Evolutionary conservation across 2,329 filamentous ascomycete genomes (phyloP), one percentile per base, ranked within the genome.

Genomic region (Aspergillus nomiae): DNA sequence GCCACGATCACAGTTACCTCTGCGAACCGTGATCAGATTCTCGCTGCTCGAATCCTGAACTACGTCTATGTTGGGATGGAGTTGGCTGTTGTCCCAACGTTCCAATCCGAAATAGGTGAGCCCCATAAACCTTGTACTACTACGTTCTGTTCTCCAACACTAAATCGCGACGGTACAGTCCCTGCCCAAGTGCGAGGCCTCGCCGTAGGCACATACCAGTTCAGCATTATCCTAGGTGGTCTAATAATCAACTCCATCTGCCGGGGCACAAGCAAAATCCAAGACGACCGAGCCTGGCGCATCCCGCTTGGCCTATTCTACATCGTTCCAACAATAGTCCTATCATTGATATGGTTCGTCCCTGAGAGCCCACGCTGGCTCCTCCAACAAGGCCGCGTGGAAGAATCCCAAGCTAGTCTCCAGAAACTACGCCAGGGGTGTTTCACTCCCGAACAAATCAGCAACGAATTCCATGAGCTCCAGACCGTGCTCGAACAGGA

Each of bases 51-150:
- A 3, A 76, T 77, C 8, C 67, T 80, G 4, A 76, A 77, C 43
- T 79, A 79, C 56, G 57, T 76, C 24, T 80, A 80, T 54, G 70
- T 80, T 36, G 78, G 78, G 16, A 80, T 79, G 72, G 78, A 80
- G 62, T 30, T 50, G 14, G 24, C 46, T n/a, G 46, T 50, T 30
- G 46, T 50, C 14, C 46, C 46, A 28, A 50, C 26, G 4, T 50
- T 50, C 16, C 70, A 80, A 11, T 73, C 78, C 0, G 67, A 63
- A 16, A 63, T 63, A 32, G 57, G 57, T 60, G 38, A 28, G 26
- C 21, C 14, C 7, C 24, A 30, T 14, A 4, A 11, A 3, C 11
- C 9, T 11, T 50, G 24, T 7, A 50, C 4, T 48, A 24, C 21
- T 48, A 24, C 21, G 9, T 26, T 48, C 14, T 7, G 12, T 19